These are phyloP conservation scores for Trichoderma brevicompactum DNA, from an alignment of 2,329 filamentous ascomycete species.

Conservation along the genomic window DNA sequence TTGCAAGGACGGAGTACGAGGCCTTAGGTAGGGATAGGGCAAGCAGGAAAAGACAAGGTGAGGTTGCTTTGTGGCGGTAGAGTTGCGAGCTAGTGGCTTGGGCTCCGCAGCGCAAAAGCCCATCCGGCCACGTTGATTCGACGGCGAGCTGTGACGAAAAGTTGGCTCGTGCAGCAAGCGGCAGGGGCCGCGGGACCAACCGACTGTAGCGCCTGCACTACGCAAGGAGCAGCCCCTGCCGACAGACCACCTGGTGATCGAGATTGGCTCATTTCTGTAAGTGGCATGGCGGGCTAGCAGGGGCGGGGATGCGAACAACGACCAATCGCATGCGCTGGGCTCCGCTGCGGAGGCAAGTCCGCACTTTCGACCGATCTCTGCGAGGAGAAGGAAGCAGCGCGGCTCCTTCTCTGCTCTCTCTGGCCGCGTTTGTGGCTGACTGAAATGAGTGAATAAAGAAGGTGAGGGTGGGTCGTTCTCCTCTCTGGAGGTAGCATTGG, in stretches of 20 bases:
- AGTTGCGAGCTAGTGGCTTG: conserved; percentile 25
- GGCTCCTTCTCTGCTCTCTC: conserved; percentile 1
- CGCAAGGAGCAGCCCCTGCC: conserved; percentile 36
- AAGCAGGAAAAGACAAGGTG: conserved; percentile 8
- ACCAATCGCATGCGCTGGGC: conserved; percentile 27
- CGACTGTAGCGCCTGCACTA: conserved; percentile 46
- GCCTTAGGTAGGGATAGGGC: not conserved
- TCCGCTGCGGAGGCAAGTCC: conserved; percentile 22
- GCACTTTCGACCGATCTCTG: conserved; percentile 24
- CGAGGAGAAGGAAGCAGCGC: conserved; percentile 2
- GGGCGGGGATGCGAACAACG: not conserved
- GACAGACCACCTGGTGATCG: conserved; percentile 41
- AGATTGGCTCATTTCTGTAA: conserved; percentile 48
- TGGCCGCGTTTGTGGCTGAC: not conserved
- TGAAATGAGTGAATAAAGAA: conserved; percentile 22
- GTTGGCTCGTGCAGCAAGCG: conserved; percentile 50
- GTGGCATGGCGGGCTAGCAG: conserved; percentile 13
- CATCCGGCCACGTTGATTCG: conserved; percentile 44
- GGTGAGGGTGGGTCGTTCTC: not conserved
- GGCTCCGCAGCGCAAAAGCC: conserved; percentile 18
- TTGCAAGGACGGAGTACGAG: not conserved
- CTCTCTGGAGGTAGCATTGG: conserved; percentile 14
- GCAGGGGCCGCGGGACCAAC: conserved; percentile 54
- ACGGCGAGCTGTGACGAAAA: conserved; percentile 48
- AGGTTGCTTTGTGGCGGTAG: conserved; percentile 29